A percentile compares a stretch with the other conserved stretches of the same genome.
phyloP scores from a whole-genome alignment of 1,284 basidiomycete species.

The Irpex sp. region DNA sequence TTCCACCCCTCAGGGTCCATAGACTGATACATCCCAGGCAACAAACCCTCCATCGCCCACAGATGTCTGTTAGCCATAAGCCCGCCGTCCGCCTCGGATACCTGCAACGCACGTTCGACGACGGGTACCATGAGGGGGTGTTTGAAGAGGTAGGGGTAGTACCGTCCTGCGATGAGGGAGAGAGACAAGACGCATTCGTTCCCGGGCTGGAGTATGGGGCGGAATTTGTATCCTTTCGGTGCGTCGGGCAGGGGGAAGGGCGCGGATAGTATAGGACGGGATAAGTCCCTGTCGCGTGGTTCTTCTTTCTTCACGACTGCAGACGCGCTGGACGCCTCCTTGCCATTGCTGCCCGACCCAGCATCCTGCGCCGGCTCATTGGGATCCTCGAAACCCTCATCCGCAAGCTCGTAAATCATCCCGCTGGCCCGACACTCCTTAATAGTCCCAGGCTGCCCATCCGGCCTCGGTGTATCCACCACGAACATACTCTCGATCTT shows the following conservation, averaged over 20 bases:
- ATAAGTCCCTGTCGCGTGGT: conserved; percentile 30
- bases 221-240: conserved; percentile 60
- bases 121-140: conserved; percentile 49
- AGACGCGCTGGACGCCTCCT: not conserved
- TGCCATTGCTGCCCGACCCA: too few relatives aligned
- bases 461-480: conserved; percentile 41
- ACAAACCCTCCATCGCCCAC: conserved; percentile 64
- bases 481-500: conserved; percentile 54
- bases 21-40: conserved; percentile 54
- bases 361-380: conserved; percentile 15
- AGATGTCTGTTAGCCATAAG: conserved; percentile 39
- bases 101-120: conserved; percentile 34
- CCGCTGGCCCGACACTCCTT: conserved; percentile 63
- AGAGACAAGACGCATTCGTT: conserved; percentile 62
- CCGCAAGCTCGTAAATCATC: conserved; percentile 68
- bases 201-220: conserved; percentile 57
- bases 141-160: conserved; percentile 61
- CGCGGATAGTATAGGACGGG: conserved; percentile 31
- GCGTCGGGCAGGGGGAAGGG: conserved; percentile 51
- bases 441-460: conserved; percentile 31
- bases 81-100: conserved; percentile 27
- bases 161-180: conserved; percentile 63
- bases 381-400: conserved; percentile 61
- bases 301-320: conserved; percentile 23
- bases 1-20: conserved; percentile 57